Evolutionary conservation across 169 alveolate genomes (phyloP).

Genomic region (Babesia bovis): DNA sequence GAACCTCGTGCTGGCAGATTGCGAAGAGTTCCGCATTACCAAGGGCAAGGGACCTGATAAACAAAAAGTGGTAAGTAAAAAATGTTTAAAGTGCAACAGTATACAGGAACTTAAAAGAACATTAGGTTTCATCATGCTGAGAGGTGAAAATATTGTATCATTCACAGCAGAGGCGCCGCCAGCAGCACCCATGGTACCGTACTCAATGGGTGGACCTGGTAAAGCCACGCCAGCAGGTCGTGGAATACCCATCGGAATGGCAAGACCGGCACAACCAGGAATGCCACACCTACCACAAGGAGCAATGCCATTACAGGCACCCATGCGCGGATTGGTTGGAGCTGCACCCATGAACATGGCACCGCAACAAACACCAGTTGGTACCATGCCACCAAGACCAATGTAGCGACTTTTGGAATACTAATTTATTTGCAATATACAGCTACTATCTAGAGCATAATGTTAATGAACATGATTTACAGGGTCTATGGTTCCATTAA

Average conservation of each 20-base stretch:
- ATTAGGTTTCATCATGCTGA: conserved; percentile 92
- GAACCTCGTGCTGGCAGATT: conserved; percentile 96
- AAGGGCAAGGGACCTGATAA: conserved; percentile 70
- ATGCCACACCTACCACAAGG: conserved; percentile 58
- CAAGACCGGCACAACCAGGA: conserved; percentile 47
- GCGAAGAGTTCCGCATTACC: conserved; percentile 95
- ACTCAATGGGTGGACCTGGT: conserved; percentile 71
- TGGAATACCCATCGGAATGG: conserved; percentile 66
- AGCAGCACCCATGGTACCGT: conserved; percentile 59
- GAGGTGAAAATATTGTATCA: conserved; percentile 97
- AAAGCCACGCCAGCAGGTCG: conserved; percentile 77
- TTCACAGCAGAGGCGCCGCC: conserved; percentile 98
- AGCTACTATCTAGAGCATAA: no score
- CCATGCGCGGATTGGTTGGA: conserved; percentile 72
- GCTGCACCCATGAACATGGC: conserved; percentile 70
- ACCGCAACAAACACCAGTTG: conserved; percentile 53
- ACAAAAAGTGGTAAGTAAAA: conserved; percentile 44
- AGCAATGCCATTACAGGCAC: conserved; percentile 55
- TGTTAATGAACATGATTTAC: no score
- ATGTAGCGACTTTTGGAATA: no score
- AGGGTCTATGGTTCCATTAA: no score
- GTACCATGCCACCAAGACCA: conserved; percentile 66
- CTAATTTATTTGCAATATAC: no score
- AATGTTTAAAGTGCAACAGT: not conserved
- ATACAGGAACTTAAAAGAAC: conserved; percentile 91